Base-by-base conservation (phyloP, 2,329 filamentous ascomycete genomes). In the Penicillium aurantiogriseum region DNA sequence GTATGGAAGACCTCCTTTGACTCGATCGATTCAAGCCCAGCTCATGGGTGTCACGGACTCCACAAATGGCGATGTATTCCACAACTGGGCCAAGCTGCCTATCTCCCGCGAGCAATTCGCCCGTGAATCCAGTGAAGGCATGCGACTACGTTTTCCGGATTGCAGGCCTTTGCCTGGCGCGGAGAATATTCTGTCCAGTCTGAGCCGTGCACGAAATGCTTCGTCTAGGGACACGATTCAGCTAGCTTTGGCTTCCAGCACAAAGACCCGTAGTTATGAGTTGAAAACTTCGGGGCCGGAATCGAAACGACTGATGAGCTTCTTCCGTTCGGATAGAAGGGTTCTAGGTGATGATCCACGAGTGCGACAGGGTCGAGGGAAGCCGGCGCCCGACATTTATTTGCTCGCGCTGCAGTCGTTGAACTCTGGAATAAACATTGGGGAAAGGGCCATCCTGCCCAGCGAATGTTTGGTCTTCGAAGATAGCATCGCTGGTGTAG, bases 401-500 rank as follows among this genome's bases (percentile, higher is more conserved):
- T 58, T 68, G 23, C 44, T 66, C 19, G 64, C 67, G 17, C 53
- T 69, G 58, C 56, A 64, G 51, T 7, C 36, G 10, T 53, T 70
- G 27, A 67, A 67, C n/a, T 51, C 49, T 2, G 43, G 36, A 13
- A 3, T 33, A 27, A 50, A 23, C 3, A 15, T 35, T 25, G 53
- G 29, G 29, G 29, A 15, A 47, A 60, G 31, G 9, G 8, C n/a
- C 13, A 67, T 70, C 13, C 50, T 68, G 17, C 65, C 67, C 1
- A 60, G 59, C 1, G 70, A 74, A 60, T 73, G 69, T 63, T 62
- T 74, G 33, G 71, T 74, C 8, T 74, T 74, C 21, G 71, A 73
- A 56, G 71, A 74, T 63, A 71, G 67, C 8, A 56, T 72, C 29
- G 63, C 60, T 46, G 67, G 71, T 9, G 66, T 72, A 23, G 70